Base-by-base conservation (phyloP, 768 basidiomycete species). In the Macrocybe gigantea region DNA sequence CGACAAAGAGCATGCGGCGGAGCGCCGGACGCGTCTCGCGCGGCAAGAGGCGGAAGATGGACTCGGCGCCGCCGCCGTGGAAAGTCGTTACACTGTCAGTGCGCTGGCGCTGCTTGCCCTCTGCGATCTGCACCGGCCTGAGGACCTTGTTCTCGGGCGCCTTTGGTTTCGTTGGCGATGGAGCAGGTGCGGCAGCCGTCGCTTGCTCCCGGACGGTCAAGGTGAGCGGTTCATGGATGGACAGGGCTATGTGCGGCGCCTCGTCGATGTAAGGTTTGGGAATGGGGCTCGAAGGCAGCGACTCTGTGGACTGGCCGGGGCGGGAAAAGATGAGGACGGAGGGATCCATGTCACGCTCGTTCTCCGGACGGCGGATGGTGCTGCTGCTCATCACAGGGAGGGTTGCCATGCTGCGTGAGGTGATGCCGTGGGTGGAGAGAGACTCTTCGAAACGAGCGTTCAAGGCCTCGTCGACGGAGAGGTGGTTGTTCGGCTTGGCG, bases 1-100 rank as follows among this genome's bases (percentile, higher is more conserved):
- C 95, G 41, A 97, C 80, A 56, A 82, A 85, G 56, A 99, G 73
- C 96, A 99, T 99, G 46, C 93, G 80, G 49, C 92, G 87, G 50
- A 99, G 76, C 10, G 88, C 91, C 6, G 85, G 77, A 36, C 96
- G 80, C 10, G 92, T 83, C 68, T 99, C 95, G 46, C 96, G 85
- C 1, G 96, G 96, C 15, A 99, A 77, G 7, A 98, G 75, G 13
- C 95, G 83, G 75, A 99, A 98, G 60, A 99, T 96, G 6, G 92
- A 93, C 63, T 98, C 95, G 29, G 91, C 83, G 13, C 88, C 85
- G 47, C 78, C 78, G 15, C 78, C 80, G 44, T 80, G 78, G 73
- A 80, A 87, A 1, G 90, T 91, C 38, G 78, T 66, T 44, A 82
- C 77, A 54, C 71, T 74, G 52, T 73, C 74, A 22, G 68, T 67